Conservation (phyloP, 73 alveolate species). For the Breviolum minutum region DNA sequence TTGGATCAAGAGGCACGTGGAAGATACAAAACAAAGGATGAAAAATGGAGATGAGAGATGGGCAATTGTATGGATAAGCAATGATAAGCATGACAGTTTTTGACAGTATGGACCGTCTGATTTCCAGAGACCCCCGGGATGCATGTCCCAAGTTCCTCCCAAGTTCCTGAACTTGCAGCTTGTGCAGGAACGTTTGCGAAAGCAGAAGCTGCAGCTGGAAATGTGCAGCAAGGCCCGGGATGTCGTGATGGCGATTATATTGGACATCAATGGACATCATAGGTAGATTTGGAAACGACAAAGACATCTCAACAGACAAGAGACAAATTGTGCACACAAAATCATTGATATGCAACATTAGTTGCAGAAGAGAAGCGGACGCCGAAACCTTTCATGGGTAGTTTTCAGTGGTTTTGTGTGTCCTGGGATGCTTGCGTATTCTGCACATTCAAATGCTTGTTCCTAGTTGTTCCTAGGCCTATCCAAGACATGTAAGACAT, state of each 20-base stretch:
- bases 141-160: neutral
- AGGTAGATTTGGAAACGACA: neutral
- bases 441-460: neutral
- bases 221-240: neutral
- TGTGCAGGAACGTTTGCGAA: conserved; percentile 40
- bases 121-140: neutral
- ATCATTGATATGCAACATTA: neutral
- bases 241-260: neutral
- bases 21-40: neutral
- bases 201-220: conserved; percentile 68
- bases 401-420: too few relatives aligned
- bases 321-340: neutral
- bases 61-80: neutral
- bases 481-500: neutral
- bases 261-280: neutral
- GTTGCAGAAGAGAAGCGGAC: too few relatives aligned
- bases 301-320: neutral
- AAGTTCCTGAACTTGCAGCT: neutral
- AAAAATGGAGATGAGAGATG: neutral
- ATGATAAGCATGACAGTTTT: neutral
- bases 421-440: too few relatives aligned
- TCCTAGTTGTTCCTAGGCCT: neutral
- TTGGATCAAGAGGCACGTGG: conserved; percentile 14
- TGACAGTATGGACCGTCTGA: neutral
- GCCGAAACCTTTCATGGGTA: too few relatives aligned